phyloP scores from a whole-genome alignment of 352 stramenopile genomes.

The Salisapilia sapeloensis region DNA sequence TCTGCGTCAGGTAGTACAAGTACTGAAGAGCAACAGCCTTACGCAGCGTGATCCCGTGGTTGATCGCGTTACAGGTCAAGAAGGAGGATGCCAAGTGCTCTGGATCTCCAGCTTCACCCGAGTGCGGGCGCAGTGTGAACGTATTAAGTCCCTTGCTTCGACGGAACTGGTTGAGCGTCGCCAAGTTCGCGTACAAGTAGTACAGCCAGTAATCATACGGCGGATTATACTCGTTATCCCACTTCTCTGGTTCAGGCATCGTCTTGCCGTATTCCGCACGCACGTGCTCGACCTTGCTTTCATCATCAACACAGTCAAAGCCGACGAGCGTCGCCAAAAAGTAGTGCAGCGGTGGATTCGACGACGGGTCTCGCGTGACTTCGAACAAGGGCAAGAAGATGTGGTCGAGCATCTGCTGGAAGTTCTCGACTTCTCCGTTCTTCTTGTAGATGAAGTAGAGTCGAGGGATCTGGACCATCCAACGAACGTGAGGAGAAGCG shows the following conservation, averaged over 20 bases:
- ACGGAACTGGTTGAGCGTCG: slow-evolving; percentile 90
- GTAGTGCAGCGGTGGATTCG: slow-evolving; percentile 80
- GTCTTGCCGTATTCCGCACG: slow-evolving; percentile 59
- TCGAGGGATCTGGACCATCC: slow-evolving; percentile 95
- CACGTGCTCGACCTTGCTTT: slow-evolving; percentile 87
- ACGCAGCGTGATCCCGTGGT: slow-evolving; percentile 97
- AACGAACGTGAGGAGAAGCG: slow-evolving; percentile 89
- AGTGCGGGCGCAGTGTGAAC: slow-evolving; percentile 97
- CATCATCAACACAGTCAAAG: slow-evolving; percentile 98
- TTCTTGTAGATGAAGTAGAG: slow-evolving; percentile 96
- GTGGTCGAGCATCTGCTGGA: slow-evolving; percentile 96
- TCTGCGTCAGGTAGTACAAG: slow-evolving; percentile 97
- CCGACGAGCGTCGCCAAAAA: slow-evolving; percentile 92
- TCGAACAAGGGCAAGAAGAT: slow-evolving; percentile 98
- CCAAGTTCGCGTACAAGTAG: slow-evolving; percentile 96
- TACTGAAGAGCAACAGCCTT: slow-evolving; percentile 95
- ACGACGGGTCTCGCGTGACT: slow-evolving; percentile 90
- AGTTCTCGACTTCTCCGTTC: slow-evolving; percentile 82
- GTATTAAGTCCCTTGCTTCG: slow-evolving; percentile 75
- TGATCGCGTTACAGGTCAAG: slow-evolving; percentile 89
- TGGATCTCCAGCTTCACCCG: slow-evolving; percentile 93
- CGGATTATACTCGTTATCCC: slow-evolving; percentile 81
- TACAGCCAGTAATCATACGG: slow-evolving; percentile 94
- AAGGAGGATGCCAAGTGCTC: slow-evolving; percentile 90
- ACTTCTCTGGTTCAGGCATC: slow-evolving; percentile 66